A percentile compares a stretch with the other conserved stretches of the same genome.
phyloP scores from a whole-genome alignment of 495 filamentous ascomycete genomes.

The Penicillium flavigenum region DNA sequence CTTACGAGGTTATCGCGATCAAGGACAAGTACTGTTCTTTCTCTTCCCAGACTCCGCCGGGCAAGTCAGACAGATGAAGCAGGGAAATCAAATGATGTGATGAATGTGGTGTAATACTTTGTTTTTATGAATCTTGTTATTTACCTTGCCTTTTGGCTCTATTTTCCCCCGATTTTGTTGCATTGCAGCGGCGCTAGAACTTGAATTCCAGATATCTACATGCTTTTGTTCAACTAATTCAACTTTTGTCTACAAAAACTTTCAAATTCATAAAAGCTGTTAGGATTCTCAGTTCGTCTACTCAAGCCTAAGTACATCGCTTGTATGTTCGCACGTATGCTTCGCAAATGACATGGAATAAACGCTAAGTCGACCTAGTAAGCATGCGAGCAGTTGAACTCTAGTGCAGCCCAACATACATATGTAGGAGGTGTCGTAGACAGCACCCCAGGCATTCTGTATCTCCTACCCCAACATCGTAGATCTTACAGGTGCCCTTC shows the following conservation, averaged over 20 bases:
- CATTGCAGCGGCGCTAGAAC: slow-evolving; percentile 43
- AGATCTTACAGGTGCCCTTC: too few species aligned
- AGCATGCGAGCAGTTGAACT: neutral
- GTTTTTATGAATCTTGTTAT: slow-evolving; percentile 18
- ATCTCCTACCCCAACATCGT: too few species aligned
- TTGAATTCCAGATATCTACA: slow-evolving; percentile 13
- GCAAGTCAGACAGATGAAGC: slow-evolving; percentile 42
- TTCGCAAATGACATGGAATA: neutral
- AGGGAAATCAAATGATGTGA: slow-evolving; percentile 24
- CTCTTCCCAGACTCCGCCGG: slow-evolving; percentile 59
- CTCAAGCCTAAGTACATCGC: neutral
- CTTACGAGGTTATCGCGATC: slow-evolving; percentile 94
- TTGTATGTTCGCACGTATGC: neutral
- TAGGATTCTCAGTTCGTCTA: neutral
- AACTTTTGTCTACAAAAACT: neutral
- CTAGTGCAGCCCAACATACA: neutral
- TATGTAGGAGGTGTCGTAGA: neutral
- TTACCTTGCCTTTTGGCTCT: slow-evolving; percentile 1
- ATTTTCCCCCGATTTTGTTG: slow-evolving; percentile 22
- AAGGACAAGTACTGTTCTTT: slow-evolving; percentile 89
- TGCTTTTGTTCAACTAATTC: slow-evolving; percentile 4
- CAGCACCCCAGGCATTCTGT: neutral
- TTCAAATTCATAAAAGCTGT: neutral
- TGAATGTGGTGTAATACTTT: slow-evolving; percentile 25
- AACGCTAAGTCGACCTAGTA: neutral